Base-by-base conservation (phyloP, 169 alveolate species). In the Eimeria sp. region DNA sequence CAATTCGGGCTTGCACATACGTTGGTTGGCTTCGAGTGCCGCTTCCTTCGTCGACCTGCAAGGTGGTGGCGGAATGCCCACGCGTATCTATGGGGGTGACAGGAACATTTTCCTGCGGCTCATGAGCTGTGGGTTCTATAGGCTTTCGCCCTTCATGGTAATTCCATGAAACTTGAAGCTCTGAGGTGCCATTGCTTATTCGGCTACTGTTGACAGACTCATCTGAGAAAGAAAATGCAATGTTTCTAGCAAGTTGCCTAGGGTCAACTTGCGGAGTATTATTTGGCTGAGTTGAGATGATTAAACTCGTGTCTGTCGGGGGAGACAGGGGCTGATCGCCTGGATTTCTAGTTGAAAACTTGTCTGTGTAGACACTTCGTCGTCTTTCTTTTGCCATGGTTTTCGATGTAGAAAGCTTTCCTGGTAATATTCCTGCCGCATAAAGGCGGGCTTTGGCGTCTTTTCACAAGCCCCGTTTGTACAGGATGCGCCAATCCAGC, bases 251-350 rank as follows among this genome's bases (percentile, higher is more conserved):
- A 10, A 60, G 27, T 20, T 30, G 58, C 16, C n/a, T 30, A 52
- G 74, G 43, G 56, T 1, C 46, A 85, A 33, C 27, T 27, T 64
- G 52, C 14, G 76, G 80, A 8, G 80, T 6, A 0, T n/a, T 18
- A 33, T 85, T 30, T 40, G 40, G 46, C 13, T 23, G 23, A 25
- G 60, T 8, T 11, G 80, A 9, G 8, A 64, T 25, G 80, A 60
- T 54, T 25, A 30, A 30, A 20, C 80, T 52, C 49, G 91, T 54
- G 40, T 54, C 68, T 54, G 64, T 37, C 40, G 91, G 91, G 16
- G 91, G 91, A 20, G 91, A 85, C 82, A 85, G 10, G 18, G 91
- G 91, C 91, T 85, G 91, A 64, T 85, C 91, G 46, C 91, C 91
- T n/a, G 0, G 64, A 27, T 85, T 85, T 25, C 91, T 64, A 8